phyloP scores from a whole-genome alignment of 257 asterid species.

The Gentiana dahurica region DNA sequence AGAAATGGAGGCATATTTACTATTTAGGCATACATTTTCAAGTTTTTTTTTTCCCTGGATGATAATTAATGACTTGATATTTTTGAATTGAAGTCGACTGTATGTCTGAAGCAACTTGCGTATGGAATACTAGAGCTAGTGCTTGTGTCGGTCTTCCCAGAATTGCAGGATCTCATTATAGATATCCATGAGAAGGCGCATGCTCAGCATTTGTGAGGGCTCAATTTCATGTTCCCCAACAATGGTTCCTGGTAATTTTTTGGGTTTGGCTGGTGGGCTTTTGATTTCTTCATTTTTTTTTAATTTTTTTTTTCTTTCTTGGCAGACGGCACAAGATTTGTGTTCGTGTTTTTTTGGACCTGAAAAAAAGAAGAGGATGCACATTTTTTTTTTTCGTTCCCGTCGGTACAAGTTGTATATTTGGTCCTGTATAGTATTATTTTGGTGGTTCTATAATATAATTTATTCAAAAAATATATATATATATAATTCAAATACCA shows the following conservation, averaged over 20 bases:
- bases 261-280: too few relatives aligned
- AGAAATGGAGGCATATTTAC: too few relatives aligned
- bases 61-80: too few relatives aligned
- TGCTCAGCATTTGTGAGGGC: conserved; percentile 26
- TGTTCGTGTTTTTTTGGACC: conserved; percentile 1
- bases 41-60: too few relatives aligned
- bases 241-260: too few relatives aligned
- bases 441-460: background rate
- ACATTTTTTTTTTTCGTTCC: background rate
- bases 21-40: too few relatives aligned
- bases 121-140: conserved; percentile 85
- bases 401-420: conserved; percentile 18
- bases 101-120: conserved; percentile 93
- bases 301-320: background rate
- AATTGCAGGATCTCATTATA: conserved; percentile 53
- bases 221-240: background rate
- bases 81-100: conserved; percentile 43
- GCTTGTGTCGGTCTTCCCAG: conserved; percentile 71
- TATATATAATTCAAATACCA: background rate
- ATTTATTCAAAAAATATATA: too few relatives aligned
- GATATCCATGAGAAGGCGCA: conserved; percentile 61
- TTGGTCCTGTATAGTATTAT: conserved; percentile 23
- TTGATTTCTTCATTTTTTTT: too few relatives aligned
- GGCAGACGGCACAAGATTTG: background rate
- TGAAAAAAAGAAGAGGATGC: too few relatives aligned